Base-by-base conservation (phyloP, 2,329 filamentous ascomycete genomes). In the Fusarium buharicum region DNA sequence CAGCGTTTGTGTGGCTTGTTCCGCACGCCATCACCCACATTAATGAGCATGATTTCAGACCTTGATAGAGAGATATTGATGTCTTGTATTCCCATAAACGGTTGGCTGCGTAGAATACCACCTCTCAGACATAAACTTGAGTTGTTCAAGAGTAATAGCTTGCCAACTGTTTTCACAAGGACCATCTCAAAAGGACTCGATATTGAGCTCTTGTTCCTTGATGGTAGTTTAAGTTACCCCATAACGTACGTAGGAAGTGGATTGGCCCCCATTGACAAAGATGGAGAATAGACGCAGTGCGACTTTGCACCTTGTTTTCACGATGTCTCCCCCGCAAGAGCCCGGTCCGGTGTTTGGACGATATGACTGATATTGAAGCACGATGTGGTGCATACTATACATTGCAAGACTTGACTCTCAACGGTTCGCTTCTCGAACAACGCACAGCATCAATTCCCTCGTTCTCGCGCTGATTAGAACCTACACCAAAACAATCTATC, bases 1-100 rank as follows among this genome's bases (percentile, higher is more conserved):
- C 28, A 49, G 13, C 56, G 17, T 13, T 38, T 44, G 56, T 54
- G 44, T 65, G 61, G 51, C 48, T 62, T 50, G 45, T 55, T 60
- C 44, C 49, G 59, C 50, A 59, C 60, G 60, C 60, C 59, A 64
- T 64, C 59, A 30, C 59, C 55, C 46, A 51, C 60, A 40, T 31
- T 50, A 48, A 60, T 64, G 55, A 64, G 58, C 58, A 62, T 62
- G 58, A 62, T 63, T 55, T 33, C 41, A 22, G 12, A 30, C 34
- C n/a, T 17, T 31, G 24, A 50, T 34, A 47, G 12, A 12, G 48
- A 53, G 55, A 62, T 41, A 52, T 60, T 41, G 17, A 17, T 52
- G 41, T 33, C 37, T 41, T 50, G n/a, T 28, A 41, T 20, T 56
- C 36, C 30, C 37, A 20, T 22, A 47, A 58, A 43, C 14, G 44